Conservation (phyloP, 2,329 filamentous ascomycete genomes). For the Alternaria solani region DNA sequence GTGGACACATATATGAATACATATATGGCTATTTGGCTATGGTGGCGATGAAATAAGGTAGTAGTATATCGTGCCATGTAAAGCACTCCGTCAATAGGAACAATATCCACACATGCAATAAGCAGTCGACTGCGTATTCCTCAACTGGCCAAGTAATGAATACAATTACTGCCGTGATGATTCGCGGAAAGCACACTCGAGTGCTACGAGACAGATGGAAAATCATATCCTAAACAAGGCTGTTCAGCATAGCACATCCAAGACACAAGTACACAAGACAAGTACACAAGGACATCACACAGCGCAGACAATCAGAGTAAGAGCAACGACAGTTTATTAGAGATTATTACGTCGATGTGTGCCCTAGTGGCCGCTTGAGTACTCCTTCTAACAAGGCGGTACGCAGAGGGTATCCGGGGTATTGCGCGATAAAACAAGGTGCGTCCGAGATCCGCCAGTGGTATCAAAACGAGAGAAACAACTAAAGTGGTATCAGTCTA, state of each 20-base stretch:
- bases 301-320: not conserved
- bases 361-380: conserved; percentile 53
- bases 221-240: not conserved
- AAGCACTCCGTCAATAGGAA: too few relatives aligned
- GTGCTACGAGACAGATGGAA: not conserved
- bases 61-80: not conserved
- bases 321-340: conserved; percentile 44
- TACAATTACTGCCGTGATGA: not conserved
- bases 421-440: conserved; percentile 49
- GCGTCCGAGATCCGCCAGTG: conserved; percentile 32
- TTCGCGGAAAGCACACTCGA: not conserved
- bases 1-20: too few relatives aligned
- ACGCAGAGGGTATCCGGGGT: conserved; percentile 54
- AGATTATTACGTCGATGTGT: conserved; percentile 50
- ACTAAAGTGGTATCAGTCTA: conserved; percentile 56
- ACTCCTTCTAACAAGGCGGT: conserved; percentile 51
- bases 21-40: too few relatives aligned
- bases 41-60: conserved; percentile 21
- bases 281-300: not conserved
- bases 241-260: not conserved
- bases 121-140: not conserved
- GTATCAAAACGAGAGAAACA: conserved; percentile 52
- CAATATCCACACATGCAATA: too few relatives aligned
- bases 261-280: not conserved
- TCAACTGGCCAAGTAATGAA: not conserved